A percentile compares a stretch with the other conserved stretches of the same genome.
Conservation (phyloP, 306 rosid genomes). For the Purshia tridentata region DNA sequence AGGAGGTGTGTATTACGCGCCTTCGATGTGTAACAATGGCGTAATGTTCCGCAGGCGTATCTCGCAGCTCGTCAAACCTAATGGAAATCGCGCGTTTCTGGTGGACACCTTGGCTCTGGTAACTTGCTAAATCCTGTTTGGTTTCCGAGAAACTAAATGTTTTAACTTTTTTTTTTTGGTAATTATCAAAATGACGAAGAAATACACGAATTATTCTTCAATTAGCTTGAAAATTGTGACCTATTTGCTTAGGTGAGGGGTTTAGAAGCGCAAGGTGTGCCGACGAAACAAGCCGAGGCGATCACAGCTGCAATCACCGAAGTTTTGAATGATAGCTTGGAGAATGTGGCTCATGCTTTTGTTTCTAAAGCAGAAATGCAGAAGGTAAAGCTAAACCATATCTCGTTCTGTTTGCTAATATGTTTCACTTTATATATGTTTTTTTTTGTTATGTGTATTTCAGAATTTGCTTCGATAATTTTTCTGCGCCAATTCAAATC, state of each 20-base stretch:
- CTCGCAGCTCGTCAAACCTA: conserved; percentile 41
- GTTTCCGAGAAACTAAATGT: too few relatives aligned
- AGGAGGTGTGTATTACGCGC: not conserved
- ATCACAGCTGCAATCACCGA: conserved; percentile 51
- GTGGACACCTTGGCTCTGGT: conserved; percentile 59
- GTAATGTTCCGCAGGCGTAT: conserved; percentile 21
- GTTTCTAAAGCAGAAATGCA: conserved; percentile 54
- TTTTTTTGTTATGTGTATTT: not conserved
- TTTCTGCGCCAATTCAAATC: too few relatives aligned
- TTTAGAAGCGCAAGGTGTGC: conserved; percentile 56
- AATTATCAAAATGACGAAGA: too few relatives aligned
- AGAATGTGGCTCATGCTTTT: conserved; percentile 46
- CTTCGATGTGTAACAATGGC: not conserved
- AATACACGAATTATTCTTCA: too few relatives aligned
- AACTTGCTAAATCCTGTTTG: too few relatives aligned
- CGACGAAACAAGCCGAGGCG: conserved; percentile 64
- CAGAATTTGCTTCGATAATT: not conserved
- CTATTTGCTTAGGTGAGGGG: conserved; percentile 25
- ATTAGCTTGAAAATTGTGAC: too few relatives aligned
- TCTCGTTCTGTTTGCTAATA: not conserved
- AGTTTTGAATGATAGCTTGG: conserved; percentile 56
- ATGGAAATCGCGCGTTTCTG: conserved; percentile 51
- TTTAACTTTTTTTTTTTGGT: too few relatives aligned
- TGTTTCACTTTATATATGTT: not conserved
- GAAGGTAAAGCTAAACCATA: conserved; percentile 24